A percentile compares a stretch with the other conserved stretches of the same genome.
Conservation (phyloP, 495 filamentous ascomycete species). For the Immersiella caudata region DNA sequence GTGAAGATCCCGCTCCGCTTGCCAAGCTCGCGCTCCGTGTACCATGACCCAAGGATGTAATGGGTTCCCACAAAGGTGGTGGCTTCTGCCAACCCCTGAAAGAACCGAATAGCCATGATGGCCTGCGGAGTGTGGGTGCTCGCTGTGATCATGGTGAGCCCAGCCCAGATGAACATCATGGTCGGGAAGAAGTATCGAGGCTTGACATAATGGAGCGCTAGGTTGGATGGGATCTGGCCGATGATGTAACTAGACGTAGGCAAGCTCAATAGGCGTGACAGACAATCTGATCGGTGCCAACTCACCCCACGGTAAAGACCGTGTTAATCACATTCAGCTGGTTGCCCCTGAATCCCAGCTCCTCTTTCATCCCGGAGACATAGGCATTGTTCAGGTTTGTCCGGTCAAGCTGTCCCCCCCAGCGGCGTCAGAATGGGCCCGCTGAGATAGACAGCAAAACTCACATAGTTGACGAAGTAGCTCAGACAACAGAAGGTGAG, state of each 20-base stretch:
- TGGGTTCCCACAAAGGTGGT: slow-evolving; percentile 66
- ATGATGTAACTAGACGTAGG: slow-evolving; percentile 52
- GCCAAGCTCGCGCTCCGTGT: slow-evolving; percentile 64
- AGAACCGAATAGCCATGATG: slow-evolving; percentile 72
- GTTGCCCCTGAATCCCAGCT: slow-evolving; percentile 58
- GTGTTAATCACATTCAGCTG: slow-evolving; percentile 64
- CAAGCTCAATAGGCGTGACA: not conserved
- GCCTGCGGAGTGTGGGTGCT: slow-evolving; percentile 49
- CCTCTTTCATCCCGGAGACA: slow-evolving; percentile 68
- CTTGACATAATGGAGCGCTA: slow-evolving; percentile 60
- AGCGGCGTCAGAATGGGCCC: not conserved
- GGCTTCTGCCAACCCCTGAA: slow-evolving; percentile 64
- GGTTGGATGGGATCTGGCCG: slow-evolving; percentile 63
- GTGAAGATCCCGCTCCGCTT: slow-evolving; percentile 63
- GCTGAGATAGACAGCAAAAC: slow-evolving; percentile 15
- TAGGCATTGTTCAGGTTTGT: slow-evolving; percentile 66
- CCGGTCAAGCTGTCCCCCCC: slow-evolving; percentile 53
- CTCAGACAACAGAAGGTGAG: slow-evolving; percentile 65
- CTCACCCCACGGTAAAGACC: slow-evolving; percentile 44
- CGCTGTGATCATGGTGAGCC: slow-evolving; percentile 62
- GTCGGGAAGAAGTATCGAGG: slow-evolving; percentile 63
- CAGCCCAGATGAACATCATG: slow-evolving; percentile 65
- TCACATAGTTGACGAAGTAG: slow-evolving; percentile 55
- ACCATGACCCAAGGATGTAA: slow-evolving; percentile 70
- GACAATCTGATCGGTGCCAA: slow-evolving; percentile 7